Base-by-base conservation (phyloP, 73 alveolate species). In the Tetrahymena malaccensis region DNA sequence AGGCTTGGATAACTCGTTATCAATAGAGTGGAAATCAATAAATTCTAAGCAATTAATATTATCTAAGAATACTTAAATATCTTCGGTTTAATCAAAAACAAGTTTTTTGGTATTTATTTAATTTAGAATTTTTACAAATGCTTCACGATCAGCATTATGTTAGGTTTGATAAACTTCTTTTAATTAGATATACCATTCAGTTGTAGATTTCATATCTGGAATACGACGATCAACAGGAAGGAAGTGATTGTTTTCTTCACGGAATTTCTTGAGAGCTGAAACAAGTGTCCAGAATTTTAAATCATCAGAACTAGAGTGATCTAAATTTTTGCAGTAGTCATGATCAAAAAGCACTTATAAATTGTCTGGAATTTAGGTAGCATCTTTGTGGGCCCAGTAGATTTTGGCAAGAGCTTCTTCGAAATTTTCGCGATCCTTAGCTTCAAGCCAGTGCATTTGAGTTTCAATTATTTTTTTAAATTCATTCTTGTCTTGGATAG, bases 131-230 rank as follows among this genome's bases (percentile, higher is more conserved):
- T 97, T 37, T 84, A 94, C 95, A 94, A 98, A 95, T 58, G 93
- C 94, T 70, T 97, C 95, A 84, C 96, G 93, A 93, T 98, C 99
- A 83, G 96, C 96, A 93, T 95, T 85, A 3, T 99, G 99, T 96
- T 98, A 96, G 27, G 96, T 84, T 93, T 97, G 96, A 94, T 98
- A 97, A 35, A 98, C 96, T 43, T 96, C 97, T 93, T 98, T 97
- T 35, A 98, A 95, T 27, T 93, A 95, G 17, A 98, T 95, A 94
- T 97, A 98, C 94, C 96, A 95, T 33, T 97, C 97, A 10, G 99
- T 96, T 35, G 97, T 96, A 44, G 99, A 93, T n/a, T 98, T 97
- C 99, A 99, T 98, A 94, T 99, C 99, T 31, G 99, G 99, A 19
- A 98, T 94, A 27, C 84, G 95, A n/a, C 99, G 99, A n/a, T 97